phyloP scores from a whole-genome alignment of 495 filamentous ascomycete species.

The Penicillium antarcticum region DNA sequence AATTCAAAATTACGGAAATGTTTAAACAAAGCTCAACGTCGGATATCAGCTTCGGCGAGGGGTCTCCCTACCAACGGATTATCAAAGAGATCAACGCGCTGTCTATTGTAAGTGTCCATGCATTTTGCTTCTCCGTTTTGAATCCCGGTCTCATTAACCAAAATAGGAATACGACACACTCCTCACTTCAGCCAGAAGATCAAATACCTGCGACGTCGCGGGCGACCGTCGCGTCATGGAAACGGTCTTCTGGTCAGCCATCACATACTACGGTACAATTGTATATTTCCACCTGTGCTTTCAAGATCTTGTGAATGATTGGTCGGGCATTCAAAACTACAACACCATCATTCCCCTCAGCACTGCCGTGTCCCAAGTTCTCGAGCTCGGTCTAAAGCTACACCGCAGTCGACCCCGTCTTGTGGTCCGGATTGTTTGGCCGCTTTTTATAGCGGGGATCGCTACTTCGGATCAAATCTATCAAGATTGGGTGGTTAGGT shows the following conservation, averaged over 20 bases:
- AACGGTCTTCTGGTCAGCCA: slow-evolving; percentile 30
- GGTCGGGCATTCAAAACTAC: neutral
- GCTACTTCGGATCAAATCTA: slow-evolving; percentile 29
- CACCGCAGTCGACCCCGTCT: slow-evolving; percentile 27
- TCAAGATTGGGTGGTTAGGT: slow-evolving; percentile 30
- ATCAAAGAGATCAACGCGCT: slow-evolving; percentile 20
- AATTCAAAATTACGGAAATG: slow-evolving; percentile 29
- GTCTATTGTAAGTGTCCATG: slow-evolving; percentile 16
- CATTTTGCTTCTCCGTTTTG: neutral
- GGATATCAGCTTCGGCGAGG: neutral
- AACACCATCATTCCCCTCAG: slow-evolving; percentile 15
- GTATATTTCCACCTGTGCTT: slow-evolving; percentile 30
- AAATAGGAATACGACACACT: slow-evolving; percentile 27
- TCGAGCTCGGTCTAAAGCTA: slow-evolving; percentile 27
- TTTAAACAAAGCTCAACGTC: slow-evolving; percentile 11
- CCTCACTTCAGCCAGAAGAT: slow-evolving; percentile 16
- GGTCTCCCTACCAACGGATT: slow-evolving; percentile 13
- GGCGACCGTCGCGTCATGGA: slow-evolving; percentile 26
- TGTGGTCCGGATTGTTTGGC: slow-evolving; percentile 30
- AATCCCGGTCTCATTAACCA: neutral
- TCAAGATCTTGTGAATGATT: slow-evolving; percentile 11
- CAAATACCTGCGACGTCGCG: slow-evolving; percentile 20
- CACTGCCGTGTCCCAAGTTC: slow-evolving; percentile 22
- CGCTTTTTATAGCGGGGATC: slow-evolving; percentile 29
- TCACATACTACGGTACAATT: slow-evolving; percentile 30